Conservation (phyloP, 129 eudicot genomes). For the Saussurea involucrata region DNA sequence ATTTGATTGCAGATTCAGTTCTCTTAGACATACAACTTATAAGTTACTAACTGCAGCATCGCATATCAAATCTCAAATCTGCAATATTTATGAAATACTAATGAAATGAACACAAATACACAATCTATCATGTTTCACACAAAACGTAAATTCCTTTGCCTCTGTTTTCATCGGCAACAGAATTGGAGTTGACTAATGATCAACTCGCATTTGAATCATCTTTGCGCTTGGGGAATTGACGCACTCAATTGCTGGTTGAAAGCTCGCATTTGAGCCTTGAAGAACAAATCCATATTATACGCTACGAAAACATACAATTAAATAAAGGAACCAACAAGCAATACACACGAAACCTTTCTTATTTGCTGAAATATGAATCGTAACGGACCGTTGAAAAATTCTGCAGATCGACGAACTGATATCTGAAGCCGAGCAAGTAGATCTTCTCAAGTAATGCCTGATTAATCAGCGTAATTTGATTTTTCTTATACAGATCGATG, state of each 20-base stretch:
- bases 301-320: background rate
- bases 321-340: background rate
- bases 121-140: background rate
- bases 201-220: slow-evolving; percentile 16
- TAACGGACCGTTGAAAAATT: slow-evolving; percentile 5
- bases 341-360: background rate
- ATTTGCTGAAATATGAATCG: background rate
- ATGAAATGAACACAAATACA: background rate
- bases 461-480: background rate
- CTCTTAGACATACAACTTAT: background rate
- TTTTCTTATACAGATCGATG: slow-evolving; percentile 8
- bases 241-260: slow-evolving; percentile 16
- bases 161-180: slow-evolving; percentile 5
- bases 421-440: slow-evolving; percentile 15
- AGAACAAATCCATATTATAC: background rate
- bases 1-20: slow-evolving; percentile 7
- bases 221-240: slow-evolving; percentile 69
- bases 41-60: background rate
- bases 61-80: background rate
- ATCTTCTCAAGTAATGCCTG: slow-evolving; percentile 1
- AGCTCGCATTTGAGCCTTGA: background rate
- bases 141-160: background rate
- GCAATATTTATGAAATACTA: background rate
- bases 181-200: background rate
- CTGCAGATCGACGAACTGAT: slow-evolving; percentile 11